Evolutionary conservation across 1,284 basidiomycete species (phyloP).

Genomic region (Sanghuangporus weigelae): DNA sequence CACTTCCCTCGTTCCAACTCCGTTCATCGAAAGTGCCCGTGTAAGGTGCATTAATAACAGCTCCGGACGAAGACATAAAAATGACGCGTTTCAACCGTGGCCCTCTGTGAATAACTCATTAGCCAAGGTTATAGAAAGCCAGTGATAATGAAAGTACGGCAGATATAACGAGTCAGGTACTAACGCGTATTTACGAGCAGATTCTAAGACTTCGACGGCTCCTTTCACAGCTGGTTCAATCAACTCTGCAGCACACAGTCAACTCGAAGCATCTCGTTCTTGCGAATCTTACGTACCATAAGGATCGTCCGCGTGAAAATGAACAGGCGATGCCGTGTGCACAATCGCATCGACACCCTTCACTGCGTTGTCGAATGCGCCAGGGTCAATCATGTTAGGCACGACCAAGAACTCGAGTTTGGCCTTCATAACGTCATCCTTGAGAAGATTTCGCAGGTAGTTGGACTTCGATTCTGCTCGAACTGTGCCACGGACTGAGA

Average conservation of each 20-base stretch:
- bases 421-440: slow-evolving; percentile 14
- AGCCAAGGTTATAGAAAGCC: background rate
- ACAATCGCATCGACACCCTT: slow-evolving; percentile 58
- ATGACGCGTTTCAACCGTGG: slow-evolving; percentile 1
- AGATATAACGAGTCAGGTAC: slow-evolving; percentile 23
- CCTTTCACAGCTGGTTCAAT: slow-evolving; percentile 60
- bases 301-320: slow-evolving; percentile 33
- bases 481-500: slow-evolving; percentile 52
- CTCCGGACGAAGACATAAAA: background rate
- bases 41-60: background rate
- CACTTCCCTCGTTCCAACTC: slow-evolving; percentile 4
- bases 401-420: slow-evolving; percentile 17
- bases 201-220: slow-evolving; percentile 52
- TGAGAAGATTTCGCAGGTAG: slow-evolving; percentile 37
- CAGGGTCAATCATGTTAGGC: slow-evolving; percentile 22
- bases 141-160: background rate
- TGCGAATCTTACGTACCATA: slow-evolving; percentile 26
- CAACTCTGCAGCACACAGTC: background rate
- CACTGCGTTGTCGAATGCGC: slow-evolving; percentile 69
- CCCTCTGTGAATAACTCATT: background rate
- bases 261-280: background rate
- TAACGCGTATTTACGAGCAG: slow-evolving; percentile 46
- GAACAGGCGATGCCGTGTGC: slow-evolving; percentile 51
- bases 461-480: slow-evolving; percentile 45
- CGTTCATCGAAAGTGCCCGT: slow-evolving; percentile 1